A percentile compares a stretch with the other conserved stretches of the same genome.
Conservation (phyloP, 805 yeast genomes). For the Blastobotrys chiropterorum region DNA sequence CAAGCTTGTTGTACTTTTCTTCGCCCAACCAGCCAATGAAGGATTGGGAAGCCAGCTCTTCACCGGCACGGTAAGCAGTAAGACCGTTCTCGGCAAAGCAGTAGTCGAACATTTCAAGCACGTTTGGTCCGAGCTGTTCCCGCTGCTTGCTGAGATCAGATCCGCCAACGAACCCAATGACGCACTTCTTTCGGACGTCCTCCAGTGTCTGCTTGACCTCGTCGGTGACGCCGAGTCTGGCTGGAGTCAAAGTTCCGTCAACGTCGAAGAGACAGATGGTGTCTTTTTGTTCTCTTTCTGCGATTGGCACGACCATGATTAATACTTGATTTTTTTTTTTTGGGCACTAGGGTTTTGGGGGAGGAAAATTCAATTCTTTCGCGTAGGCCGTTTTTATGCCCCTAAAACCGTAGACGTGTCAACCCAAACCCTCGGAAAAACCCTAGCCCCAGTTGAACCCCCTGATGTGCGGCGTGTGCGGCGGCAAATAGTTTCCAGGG, state of each 20-base stretch:
- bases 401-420: too few relatives aligned
- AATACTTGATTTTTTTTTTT: neutral
- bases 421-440: too few relatives aligned
- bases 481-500: too few relatives aligned
- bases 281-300: constrained; percentile 63
- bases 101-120: constrained; percentile 81
- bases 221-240: constrained; percentile 59
- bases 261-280: constrained; percentile 92
- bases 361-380: neutral
- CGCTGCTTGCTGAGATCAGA: constrained; percentile 89
- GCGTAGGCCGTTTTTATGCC: neutral
- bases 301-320: constrained; percentile 45
- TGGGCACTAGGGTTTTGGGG: too few relatives aligned
- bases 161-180: constrained; percentile 97
- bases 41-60: constrained; percentile 85
- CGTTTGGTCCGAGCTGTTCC: constrained; percentile 84
- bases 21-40: constrained; percentile 96
- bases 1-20: constrained; percentile 84
- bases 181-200: constrained; percentile 83
- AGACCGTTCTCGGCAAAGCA: constrained; percentile 97
- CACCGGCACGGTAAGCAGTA: constrained; percentile 91
- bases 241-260: constrained; percentile 98
- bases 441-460: too few relatives aligned
- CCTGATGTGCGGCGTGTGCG: too few relatives aligned
- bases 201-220: constrained; percentile 70